Evolutionary conservation across 73 alveolate species (phyloP).

Genomic region (Paramecium biaurelia): DNA sequence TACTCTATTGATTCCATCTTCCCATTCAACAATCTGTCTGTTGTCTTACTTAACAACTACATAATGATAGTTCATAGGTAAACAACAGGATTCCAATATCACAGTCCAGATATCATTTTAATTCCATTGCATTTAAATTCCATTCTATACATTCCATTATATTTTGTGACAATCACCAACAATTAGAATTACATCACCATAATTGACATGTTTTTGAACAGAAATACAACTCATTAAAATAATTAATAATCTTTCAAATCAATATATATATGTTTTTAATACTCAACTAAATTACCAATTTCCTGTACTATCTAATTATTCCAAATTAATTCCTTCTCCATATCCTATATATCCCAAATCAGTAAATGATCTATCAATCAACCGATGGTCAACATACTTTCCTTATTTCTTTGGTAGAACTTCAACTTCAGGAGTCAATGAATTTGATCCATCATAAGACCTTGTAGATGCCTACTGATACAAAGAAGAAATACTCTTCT

Average conservation of each 20-base stretch:
- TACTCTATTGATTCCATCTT: slow-evolving; percentile 5
- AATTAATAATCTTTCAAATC: neutral
- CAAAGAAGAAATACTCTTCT: neutral
- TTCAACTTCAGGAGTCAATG: neutral
- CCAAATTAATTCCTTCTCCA: neutral
- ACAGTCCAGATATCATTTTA: slow-evolving; percentile 18
- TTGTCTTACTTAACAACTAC: neutral
- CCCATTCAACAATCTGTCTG: slow-evolving; percentile 1
- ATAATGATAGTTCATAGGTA: neutral
- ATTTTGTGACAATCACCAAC: slow-evolving; percentile 18
- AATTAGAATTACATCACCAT: neutral
- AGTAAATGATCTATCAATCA: neutral
- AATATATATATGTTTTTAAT: neutral
- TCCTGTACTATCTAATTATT: slow-evolving; percentile 31
- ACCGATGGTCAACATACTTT: neutral
- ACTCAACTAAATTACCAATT: slow-evolving; percentile 34
- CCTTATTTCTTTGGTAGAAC: neutral
- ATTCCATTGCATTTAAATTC: slow-evolving; percentile 47
- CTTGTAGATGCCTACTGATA: slow-evolving; percentile 36
- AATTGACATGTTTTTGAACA: slow-evolving; percentile 22
- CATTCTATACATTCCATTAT: neutral
- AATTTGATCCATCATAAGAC: slow-evolving; percentile 18
- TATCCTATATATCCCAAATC: neutral
- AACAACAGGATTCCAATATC: neutral
- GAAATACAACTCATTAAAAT: neutral